Conservation (phyloP, 208 protist genomes). For the Naegleria gruberi region DNA sequence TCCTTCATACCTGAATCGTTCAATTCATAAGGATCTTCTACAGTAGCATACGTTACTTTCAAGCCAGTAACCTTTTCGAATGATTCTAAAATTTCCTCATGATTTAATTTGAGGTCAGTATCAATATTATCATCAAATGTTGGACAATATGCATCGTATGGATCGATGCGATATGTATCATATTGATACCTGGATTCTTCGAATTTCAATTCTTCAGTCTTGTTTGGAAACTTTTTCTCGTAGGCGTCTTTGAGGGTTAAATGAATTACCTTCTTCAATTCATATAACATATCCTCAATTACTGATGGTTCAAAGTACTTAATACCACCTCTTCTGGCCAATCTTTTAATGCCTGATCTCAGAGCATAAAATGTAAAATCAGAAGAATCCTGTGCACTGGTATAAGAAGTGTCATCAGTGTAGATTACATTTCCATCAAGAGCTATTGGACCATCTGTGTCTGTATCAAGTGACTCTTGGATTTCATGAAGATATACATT, state of each 20-base stretch:
- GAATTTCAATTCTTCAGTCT: too few relatives aligned
- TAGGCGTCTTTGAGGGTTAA: neutral
- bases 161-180: too few relatives aligned
- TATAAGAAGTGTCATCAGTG: neutral
- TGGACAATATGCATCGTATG: too few relatives aligned
- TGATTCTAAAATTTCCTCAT: neutral
- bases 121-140: neutral
- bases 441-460: neutral
- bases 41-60: neutral
- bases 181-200: too few relatives aligned
- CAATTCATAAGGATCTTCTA: neutral
- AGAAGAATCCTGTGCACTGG: too few relatives aligned
- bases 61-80: neutral
- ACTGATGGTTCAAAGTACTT: neutral
- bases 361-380: neutral
- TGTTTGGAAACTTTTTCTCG: neutral
- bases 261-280: neutral
- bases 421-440: neutral
- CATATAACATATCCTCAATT: neutral
- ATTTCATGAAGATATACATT: neutral
- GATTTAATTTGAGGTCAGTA: neutral
- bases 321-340: neutral
- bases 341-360: neutral
- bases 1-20: too few relatives aligned
- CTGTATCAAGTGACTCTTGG: neutral